A percentile compares a stretch with the other conserved stretches of the same genome.
Evolutionary conservation across 1,139 yeast species (phyloP).

Genomic region (Yamadazyma jaroonii): DNA sequence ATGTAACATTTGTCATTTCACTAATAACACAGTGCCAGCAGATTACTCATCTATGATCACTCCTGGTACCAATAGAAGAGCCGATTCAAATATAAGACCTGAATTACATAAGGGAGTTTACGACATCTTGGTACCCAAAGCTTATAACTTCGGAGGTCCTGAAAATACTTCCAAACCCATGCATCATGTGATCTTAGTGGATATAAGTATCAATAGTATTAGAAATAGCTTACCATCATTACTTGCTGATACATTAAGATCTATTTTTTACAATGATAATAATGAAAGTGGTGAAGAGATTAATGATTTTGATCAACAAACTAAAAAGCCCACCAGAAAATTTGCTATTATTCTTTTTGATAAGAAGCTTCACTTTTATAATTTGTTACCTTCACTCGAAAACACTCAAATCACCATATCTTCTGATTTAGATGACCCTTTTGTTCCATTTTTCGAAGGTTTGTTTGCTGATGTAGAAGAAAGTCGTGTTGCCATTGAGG

Average conservation of each 20-base stretch:
- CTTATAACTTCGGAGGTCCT: constrained; percentile 55
- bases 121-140: constrained; percentile 75
- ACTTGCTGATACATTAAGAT: constrained; percentile 71
- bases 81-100: constrained; percentile 65
- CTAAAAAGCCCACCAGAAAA: too few relatives aligned
- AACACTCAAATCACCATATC: constrained; percentile 66
- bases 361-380: constrained; percentile 69
- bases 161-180: constrained; percentile 35
- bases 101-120: constrained; percentile 83
- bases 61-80: constrained; percentile 46
- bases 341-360: constrained; percentile 79
- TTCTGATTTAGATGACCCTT: constrained; percentile 75
- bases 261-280: constrained; percentile 38
- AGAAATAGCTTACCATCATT: constrained; percentile 64
- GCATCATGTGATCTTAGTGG: constrained; percentile 77
- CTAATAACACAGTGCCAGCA: constrained; percentile 63
- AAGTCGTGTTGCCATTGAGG: constrained; percentile 61
- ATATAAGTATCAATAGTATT: constrained; percentile 63
- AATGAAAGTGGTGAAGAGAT: constrained; percentile 13
- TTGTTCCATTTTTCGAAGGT: constrained; percentile 77
- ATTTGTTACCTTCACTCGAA: constrained; percentile 54
- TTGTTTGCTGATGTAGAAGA: constrained; percentile 77
- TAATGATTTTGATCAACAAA: constrained; percentile 11
- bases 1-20: constrained; percentile 85
- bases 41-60: constrained; percentile 69